Evolutionary conservation across 1,284 basidiomycete species (phyloP), one percentile per base, ranked within the genome.

Genomic region (Leccinum cinnamomeum): DNA sequence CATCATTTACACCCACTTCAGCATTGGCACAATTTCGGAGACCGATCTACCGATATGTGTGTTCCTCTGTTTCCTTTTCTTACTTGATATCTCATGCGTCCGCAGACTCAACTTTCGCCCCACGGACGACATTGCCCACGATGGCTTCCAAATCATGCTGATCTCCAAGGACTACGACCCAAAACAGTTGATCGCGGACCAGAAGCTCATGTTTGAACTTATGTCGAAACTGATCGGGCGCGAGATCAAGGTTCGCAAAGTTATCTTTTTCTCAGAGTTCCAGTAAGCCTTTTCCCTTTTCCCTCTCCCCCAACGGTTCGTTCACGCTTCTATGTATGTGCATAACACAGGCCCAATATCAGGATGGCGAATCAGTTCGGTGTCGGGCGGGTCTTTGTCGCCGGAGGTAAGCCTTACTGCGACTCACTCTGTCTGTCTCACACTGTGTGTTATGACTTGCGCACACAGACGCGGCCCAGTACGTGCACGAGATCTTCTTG

Each of bases 61-160:
- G 3, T 16, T 33, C 7, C 30, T 20, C 46, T 59, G 8, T 58
- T 28, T 0, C 10, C 39, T 23, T 28, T 51, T 11, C 3, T 6
- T 3, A 14, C 18, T 3, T 10, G 12, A 56, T 51, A 30, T 25
- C 37, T 58, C 6, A 58, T 39, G 0, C 14, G 2, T 2, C 3
- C 2, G 6, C 20, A 73, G 65, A 11, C 14, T 60, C 30, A 53
- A 23, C 39, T 58, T 74, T 53, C 65, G 64, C 33, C 64, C 68
- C 5, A 61, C 63, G 23, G 53, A 71, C 18, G 67, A 73, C 8
- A 25, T 74, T 1, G 63, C 54, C 1, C 62, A 58, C 1, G 72
- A 75, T 18, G 68, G 79, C 4, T 80, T 75, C 68, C 76, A 72
- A 51, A 75, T 79, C 53, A 0, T 64, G 11, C 61, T 79, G 14